Percentiles rank a stretch among this genome's conserved stretches.
Conservation (phyloP, 108 stramenopile species). For the Stephanodiscus minutulus region DNA sequence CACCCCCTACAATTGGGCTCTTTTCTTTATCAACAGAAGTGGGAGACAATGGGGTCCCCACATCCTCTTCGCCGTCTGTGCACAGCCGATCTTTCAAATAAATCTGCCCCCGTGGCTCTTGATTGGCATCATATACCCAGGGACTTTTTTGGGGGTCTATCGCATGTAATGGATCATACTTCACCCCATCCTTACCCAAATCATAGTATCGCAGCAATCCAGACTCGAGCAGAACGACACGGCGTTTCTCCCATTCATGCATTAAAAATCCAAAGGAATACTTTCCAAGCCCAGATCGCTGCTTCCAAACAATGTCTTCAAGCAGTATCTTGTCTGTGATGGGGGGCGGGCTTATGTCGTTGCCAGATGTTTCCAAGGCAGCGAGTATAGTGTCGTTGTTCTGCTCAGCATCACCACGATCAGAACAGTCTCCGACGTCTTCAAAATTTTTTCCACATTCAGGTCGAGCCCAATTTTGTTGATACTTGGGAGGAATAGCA, state of each 20-base stretch:
- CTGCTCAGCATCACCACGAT: conserved; percentile 6
- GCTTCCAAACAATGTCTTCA: conserved; percentile 55
- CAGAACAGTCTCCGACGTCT: not conserved
- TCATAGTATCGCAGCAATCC: conserved; percentile 45
- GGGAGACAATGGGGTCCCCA: not conserved
- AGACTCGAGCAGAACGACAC: conserved; percentile 33
- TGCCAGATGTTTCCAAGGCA: conserved; percentile 20
- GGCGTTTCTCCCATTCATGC: conserved; percentile 51
- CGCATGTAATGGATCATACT: conserved; percentile 20
- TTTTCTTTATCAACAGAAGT: not conserved
- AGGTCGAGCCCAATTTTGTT: not conserved
- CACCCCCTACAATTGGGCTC: conserved; percentile 5
- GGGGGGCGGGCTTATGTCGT: not conserved
- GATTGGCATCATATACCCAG: conserved; percentile 25
- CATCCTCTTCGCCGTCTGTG: not conserved
- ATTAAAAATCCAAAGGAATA: conserved; percentile 35
- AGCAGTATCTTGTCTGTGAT: conserved; percentile 37
- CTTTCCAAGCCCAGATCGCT: conserved; percentile 49
- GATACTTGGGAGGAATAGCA: not conserved
- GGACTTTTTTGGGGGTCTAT: conserved; percentile 24
- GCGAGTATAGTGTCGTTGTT: conserved; percentile 36
- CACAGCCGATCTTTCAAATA: conserved; percentile 11
- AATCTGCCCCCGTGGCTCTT: conserved; percentile 45
- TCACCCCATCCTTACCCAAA: conserved; percentile 11
- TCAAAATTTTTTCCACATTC: not conserved